Evolutionary conservation across 225 moss, liverwort and hornwort genomes (phyloP), one percentile per base, ranked within the genome.

Genomic region (Marchantia polymorpha): DNA sequence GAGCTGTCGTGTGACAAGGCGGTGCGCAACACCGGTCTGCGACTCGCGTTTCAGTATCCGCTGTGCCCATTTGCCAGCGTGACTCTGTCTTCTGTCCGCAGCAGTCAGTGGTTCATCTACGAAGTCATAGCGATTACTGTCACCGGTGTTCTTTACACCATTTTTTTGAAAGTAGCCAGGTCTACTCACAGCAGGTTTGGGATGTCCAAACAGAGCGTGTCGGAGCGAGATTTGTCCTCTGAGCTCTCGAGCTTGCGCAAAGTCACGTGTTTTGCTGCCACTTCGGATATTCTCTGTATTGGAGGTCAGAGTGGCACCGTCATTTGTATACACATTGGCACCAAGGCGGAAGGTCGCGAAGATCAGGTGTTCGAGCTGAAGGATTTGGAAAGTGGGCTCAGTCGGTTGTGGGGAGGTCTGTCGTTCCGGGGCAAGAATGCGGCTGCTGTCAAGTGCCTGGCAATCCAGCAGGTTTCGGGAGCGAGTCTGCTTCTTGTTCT

Each of bases 361-460:
- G 90, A 88, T 82, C 78, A 77, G 65, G 20, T 91, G 58, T 93
- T 95, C 79, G 95, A 99, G 80, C 88, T 99, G 55, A 91, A 82
- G 75, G 95, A 95, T 86, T 87, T 85, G 6, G 93, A 95, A 77
- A 87, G 92, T 79, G 92, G 92, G 69, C 87, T 99, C n/a, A 93
- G 95, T 85, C 93, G 95, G 73, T 87, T 95, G 73, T 95, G 92
- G 94, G 93, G 95, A 26, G 77, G 77, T 25, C 85, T 94, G 39
- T 93, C 92, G 54, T 90, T 93, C 67, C 92, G 95, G 84, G 92
- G 95, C 49, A 99, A 91, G 82, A 82, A 85, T 83, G 87, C 90
- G 49, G 88, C 91, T 49, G 85, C 90, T 48, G 90, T 95, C 26
- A 88, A 72, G 82, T 90, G 92, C 85, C 89, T 99, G 63, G 82